These are phyloP conservation scores for Trypanosoma theileri DNA, from an alignment of 208 protist genomes.

Conservation along the genomic window DNA sequence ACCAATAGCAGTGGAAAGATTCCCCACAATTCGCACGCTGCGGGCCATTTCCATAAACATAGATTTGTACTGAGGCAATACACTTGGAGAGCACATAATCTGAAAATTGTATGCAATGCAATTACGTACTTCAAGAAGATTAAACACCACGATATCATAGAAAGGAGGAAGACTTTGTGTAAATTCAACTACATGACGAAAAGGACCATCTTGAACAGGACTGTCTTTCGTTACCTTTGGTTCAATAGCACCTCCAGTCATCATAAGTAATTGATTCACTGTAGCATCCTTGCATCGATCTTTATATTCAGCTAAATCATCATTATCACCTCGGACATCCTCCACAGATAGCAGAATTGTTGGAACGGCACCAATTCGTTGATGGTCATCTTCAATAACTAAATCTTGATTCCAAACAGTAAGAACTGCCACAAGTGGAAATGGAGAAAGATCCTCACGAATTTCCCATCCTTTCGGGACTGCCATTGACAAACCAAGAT, in stretches of 20 bases:
- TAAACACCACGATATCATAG: constrained; percentile 64
- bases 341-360: constrained; percentile 72
- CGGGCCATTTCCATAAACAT: constrained; percentile 67
- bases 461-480: constrained; percentile 62
- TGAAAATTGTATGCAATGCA: constrained; percentile 78
- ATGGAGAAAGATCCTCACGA: constrained; percentile 67
- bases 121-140: constrained; percentile 69
- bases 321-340: constrained; percentile 73
- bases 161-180: constrained; percentile 60
- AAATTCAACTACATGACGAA: constrained; percentile 69
- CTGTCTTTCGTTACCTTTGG: constrained; percentile 62
- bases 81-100: constrained; percentile 71
- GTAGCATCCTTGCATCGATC: constrained; percentile 72
- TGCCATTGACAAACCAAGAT: constrained; percentile 62
- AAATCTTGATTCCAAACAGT: constrained; percentile 71
- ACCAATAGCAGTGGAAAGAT: constrained; percentile 43
- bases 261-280: constrained; percentile 82
- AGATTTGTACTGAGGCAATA: constrained; percentile 56
- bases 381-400: constrained; percentile 30
- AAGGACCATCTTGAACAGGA: constrained; percentile 43
- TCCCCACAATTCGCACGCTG: constrained; percentile 34
- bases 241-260: constrained; percentile 69
- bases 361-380: constrained; percentile 48
- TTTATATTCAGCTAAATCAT: constrained; percentile 71
- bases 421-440: constrained; percentile 81